Evolutionary conservation across 352 stramenopile genomes (phyloP), one percentile per base, ranked within the genome.

Genomic region (Phytophthora palmivora): DNA sequence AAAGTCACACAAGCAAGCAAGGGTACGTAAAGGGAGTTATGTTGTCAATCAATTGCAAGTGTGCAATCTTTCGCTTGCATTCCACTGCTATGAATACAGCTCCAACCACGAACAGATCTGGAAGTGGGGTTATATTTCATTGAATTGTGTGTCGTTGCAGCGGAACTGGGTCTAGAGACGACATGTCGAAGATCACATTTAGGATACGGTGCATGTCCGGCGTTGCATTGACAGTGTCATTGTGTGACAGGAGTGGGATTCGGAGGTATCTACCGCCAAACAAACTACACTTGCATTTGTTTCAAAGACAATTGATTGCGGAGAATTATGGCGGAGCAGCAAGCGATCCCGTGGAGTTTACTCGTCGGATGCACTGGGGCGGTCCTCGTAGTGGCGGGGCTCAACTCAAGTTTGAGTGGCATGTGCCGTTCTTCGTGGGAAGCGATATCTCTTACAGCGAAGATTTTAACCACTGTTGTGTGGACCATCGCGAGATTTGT

Each of bases 371-470:
- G 21, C 18, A 47, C 44, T 5, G 42, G 26, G 14, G 50, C 19
- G 15, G 44, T 44, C 2, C 38, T 68, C 8, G 52, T 15, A 21
- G 11, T 68, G 26, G 44, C 53, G 21, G 60, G 26, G 12, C 28
- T 68, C n/a, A 52, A 47, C 10, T 36, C 22, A 1, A 30, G 34
- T 9, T 22, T 70, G 5, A 43, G 61, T 19, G 54, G 61, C 1
- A 49, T 66, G 47, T 76, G 62, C 42, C 62, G 57, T 22, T 66
- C 67, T 45, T 53, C 67, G 9, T 70, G 39, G 53, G 52, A 76
- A 52, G 52, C 58, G 26, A 19, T 63, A 34, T 39, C 33, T 32
- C 44, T 76, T 9, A 33, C 49, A 15, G 53, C 22, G 22, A 56
- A n/a, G 39, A 36, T 74, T 15, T 7, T 30, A 16, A 18, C 19